Percentiles rank a stretch among this genome's conserved stretches.
These are phyloP conservation scores for Talinum fruticosum DNA, from an alignment of 148 eudicot genomes.

Conservation along the genomic window DNA sequence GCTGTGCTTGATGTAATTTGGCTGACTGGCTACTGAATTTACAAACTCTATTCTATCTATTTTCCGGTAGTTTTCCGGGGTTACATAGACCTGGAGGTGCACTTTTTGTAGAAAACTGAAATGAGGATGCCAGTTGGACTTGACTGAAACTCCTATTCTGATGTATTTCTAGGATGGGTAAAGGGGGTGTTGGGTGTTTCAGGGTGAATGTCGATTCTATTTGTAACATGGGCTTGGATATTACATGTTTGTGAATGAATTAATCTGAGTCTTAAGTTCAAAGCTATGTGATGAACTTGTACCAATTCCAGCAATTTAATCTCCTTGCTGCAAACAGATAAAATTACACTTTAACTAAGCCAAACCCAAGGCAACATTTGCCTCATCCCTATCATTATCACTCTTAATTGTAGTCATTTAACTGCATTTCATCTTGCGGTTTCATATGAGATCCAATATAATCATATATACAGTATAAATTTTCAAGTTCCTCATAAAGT, in stretches of 20 bases:
- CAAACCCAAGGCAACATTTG: no score
- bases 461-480: no score
- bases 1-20: constrained; percentile 69
- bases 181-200: not conserved
- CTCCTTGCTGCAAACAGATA: no score
- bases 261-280: not conserved
- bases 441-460: no score
- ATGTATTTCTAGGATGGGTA: not conserved
- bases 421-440: no score
- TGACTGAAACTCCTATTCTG: not conserved
- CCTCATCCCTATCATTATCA: no score
- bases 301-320: no score
- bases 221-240: not conserved
- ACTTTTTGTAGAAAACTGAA: not conserved
- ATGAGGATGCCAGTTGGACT: not conserved
- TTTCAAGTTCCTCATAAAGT: no score
- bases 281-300: not conserved
- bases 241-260: not conserved
- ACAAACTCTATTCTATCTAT: not conserved
- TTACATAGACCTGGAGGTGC: not conserved
- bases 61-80: no score
- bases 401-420: no score
- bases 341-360: no score
- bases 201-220: not conserved
- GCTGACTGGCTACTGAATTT: constrained; percentile 44